Conservation (phyloP, 2,329 filamentous ascomycete genomes). For the Fusarium domesticum region DNA sequence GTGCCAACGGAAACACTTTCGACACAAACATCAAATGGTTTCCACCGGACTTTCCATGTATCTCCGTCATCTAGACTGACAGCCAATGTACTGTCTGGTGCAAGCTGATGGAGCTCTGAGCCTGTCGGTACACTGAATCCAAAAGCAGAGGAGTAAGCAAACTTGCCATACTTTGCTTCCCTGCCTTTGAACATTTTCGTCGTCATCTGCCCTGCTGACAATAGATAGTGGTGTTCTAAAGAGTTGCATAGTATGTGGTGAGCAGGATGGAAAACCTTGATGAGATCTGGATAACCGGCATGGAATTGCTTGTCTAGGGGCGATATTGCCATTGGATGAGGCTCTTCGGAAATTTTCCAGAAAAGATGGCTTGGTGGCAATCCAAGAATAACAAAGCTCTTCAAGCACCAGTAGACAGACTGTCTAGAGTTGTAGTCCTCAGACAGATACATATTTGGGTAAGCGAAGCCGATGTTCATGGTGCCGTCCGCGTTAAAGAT, state of each 20-base stretch:
- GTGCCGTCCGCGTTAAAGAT: conserved; percentile 49
- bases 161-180: conserved; percentile 41
- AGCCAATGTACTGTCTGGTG: conserved; percentile 26
- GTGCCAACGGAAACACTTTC: background rate
- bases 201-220: conserved; percentile 13
- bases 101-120: conserved; percentile 20
- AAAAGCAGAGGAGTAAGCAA: conserved; percentile 45
- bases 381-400: conserved; percentile 43
- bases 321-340: conserved; percentile 4
- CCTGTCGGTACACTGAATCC: conserved; percentile 40
- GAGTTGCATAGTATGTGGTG: conserved; percentile 42
- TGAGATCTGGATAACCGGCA: background rate
- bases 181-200: conserved; percentile 10
- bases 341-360: conserved; percentile 10
- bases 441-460: conserved; percentile 49
- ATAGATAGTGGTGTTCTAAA: conserved; percentile 8
- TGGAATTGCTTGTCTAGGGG: background rate
- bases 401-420: conserved; percentile 53
- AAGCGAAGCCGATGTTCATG: conserved; percentile 41
- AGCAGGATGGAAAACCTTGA: conserved; percentile 22
- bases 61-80: conserved; percentile 26
- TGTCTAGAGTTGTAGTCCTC: conserved; percentile 57
- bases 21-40: background rate
- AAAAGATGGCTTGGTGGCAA: conserved; percentile 29
- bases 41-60: conserved; percentile 22